Conservation (phyloP, 1,284 basidiomycete species). For the Boletus albobrunnescens region DNA sequence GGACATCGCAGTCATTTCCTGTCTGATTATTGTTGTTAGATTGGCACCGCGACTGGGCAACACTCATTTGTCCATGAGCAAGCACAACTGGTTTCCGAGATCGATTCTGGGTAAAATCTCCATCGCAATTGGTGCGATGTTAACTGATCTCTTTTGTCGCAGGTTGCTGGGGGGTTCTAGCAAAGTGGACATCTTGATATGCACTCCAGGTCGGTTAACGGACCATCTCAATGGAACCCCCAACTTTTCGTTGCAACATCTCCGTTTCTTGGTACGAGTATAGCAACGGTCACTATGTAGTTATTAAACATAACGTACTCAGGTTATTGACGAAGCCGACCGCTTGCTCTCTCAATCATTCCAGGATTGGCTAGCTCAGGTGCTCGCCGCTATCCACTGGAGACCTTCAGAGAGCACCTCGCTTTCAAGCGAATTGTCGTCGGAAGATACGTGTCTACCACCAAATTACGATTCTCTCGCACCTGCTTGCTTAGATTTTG, state of each 20-base stretch:
- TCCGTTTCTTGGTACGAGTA: constrained; percentile 76
- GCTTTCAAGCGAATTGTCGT: not conserved
- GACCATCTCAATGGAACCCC: constrained; percentile 88
- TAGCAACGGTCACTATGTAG: not conserved
- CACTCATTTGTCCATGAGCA: constrained; percentile 85
- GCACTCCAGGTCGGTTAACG: constrained; percentile 91
- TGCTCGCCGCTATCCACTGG: constrained; percentile 69
- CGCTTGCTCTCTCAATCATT: constrained; percentile 92
- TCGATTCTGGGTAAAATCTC: constrained; percentile 41
- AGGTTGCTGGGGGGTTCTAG: constrained; percentile 75
- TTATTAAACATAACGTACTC: constrained; percentile 5
- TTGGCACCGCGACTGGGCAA: constrained; percentile 78
- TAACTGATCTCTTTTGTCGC: not conserved
- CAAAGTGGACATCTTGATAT: constrained; percentile 91
- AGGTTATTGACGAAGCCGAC: constrained; percentile 98
- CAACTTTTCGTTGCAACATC: constrained; percentile 89
- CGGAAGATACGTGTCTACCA: constrained; percentile 8
- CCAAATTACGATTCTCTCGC: constrained; percentile 53
- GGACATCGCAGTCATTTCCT: not conserved
- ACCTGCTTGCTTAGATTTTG: constrained; percentile 51
- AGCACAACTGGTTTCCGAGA: constrained; percentile 60
- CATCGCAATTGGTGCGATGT: not conserved
- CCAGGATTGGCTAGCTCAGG: constrained; percentile 88
- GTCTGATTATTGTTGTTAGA: constrained; percentile 39
- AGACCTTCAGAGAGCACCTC: constrained; percentile 25